phyloP scores from a whole-genome alignment of 2,329 filamentous ascomycete genomes.

The Pestalotiopsis sp. region DNA sequence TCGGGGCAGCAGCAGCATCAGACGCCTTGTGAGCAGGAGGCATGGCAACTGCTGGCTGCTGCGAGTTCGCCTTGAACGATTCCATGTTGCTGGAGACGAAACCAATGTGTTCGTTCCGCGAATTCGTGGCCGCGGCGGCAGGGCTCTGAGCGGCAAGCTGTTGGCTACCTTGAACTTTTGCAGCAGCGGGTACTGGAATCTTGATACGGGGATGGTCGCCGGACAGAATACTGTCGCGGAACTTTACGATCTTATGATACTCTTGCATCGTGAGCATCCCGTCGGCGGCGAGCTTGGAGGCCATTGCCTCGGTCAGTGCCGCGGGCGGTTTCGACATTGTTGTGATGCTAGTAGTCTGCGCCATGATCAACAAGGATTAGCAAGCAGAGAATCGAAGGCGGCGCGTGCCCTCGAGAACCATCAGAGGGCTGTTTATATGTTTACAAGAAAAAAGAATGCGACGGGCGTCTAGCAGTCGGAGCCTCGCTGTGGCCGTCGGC shows the following conservation, averaged over 20 bases:
- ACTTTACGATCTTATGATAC: slow-evolving; percentile 77
- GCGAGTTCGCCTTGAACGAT: slow-evolving; percentile 37
- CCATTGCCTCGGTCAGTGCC: neutral
- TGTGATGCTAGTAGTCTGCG: slow-evolving; percentile 20
- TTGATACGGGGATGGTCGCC: slow-evolving; percentile 70
- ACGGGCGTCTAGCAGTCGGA: neutral
- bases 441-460: slow-evolving; percentile 2
- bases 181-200: slow-evolving; percentile 38
- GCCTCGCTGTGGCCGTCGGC: neutral
- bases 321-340: slow-evolving; percentile 18
- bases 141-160: slow-evolving; percentile 16
- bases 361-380: slow-evolving; percentile 21
- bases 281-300: slow-evolving; percentile 21
- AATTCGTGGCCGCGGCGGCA: neutral
- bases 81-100: slow-evolving; percentile 30
- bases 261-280: slow-evolving; percentile 62
- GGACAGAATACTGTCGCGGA: slow-evolving; percentile 79
- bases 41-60: slow-evolving; percentile 31
- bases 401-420: neutral
- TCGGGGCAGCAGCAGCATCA: slow-evolving; percentile 35
- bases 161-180: slow-evolving; percentile 20
- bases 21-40: slow-evolving; percentile 16
- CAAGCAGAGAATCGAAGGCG: neutral
- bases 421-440: neutral
- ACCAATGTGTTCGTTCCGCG: slow-evolving; percentile 18